A percentile compares a stretch with the other conserved stretches of the same genome.
phyloP scores from a whole-genome alignment of 2,329 filamentous ascomycete species.

The Microthyrium microscopicum region DNA sequence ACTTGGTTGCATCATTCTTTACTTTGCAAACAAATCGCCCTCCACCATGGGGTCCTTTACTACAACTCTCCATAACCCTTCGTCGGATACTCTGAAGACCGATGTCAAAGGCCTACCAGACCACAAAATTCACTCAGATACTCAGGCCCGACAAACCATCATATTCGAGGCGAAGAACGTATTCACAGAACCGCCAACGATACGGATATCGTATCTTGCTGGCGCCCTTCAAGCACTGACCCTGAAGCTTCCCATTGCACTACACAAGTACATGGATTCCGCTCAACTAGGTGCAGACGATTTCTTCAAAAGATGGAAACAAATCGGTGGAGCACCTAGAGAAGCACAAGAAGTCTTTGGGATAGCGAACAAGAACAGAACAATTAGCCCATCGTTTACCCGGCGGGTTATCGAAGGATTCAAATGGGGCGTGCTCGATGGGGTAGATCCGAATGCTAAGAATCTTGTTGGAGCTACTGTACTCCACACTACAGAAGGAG shows the following conservation, averaged over 20 bases:
- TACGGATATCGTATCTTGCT: constrained; percentile 85
- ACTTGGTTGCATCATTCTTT: constrained; percentile 86
- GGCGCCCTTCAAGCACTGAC: constrained; percentile 87
- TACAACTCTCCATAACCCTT: constrained; percentile 67
- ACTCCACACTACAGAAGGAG: constrained; percentile 61
- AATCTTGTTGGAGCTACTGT: constrained; percentile 90
- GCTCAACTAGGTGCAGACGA: constrained; percentile 77
- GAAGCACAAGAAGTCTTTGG: constrained; percentile 83
- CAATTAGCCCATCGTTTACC: constrained; percentile 47
- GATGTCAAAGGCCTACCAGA: constrained; percentile 84
- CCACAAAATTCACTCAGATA: constrained; percentile 54
- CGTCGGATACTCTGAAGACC: constrained; percentile 54
- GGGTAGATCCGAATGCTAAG: constrained; percentile 80
- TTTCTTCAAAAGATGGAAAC: constrained; percentile 98
- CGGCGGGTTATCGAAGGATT: constrained; percentile 64
- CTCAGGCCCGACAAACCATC: constrained; percentile 80
- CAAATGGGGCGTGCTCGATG: constrained; percentile 70
- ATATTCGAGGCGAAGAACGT: constrained; percentile 79
- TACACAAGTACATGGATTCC: constrained; percentile 95
- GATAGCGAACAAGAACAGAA: constrained; percentile 42
- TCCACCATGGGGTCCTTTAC: constrained; percentile 80
- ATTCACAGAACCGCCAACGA: constrained; percentile 73
- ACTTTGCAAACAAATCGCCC: constrained; percentile 88
- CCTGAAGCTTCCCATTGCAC: constrained; percentile 68
- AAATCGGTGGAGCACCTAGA: constrained; percentile 76